These are phyloP conservation scores for Agrocybe pediades DNA, from an alignment of 768 basidiomycete species.

Conservation along the genomic window DNA sequence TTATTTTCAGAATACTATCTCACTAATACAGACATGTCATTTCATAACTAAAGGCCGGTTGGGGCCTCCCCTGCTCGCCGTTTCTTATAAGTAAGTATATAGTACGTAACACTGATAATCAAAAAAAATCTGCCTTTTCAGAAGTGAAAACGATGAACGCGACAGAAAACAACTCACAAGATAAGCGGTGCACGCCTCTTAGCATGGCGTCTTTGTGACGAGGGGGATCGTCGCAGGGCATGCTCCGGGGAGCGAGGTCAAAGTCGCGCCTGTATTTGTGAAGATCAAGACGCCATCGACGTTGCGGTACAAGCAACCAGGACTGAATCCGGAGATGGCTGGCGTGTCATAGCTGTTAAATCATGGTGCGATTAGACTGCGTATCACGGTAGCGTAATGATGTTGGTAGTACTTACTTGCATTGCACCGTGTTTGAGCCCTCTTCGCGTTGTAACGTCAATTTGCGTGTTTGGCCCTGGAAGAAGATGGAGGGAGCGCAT, in stretches of 20 bases:
- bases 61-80: too few relatives aligned
- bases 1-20: too few relatives aligned
- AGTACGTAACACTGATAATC: too few relatives aligned
- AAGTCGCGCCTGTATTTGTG: slow-evolving; percentile 7
- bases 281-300: slow-evolving; percentile 10
- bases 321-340: slow-evolving; percentile 9
- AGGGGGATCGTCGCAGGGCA: slow-evolving; percentile 7
- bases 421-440: slow-evolving; percentile 8
- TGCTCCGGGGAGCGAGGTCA: slow-evolving; percentile 4
- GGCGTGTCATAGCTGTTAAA: slow-evolving; percentile 12
- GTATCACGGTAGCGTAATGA: neutral
- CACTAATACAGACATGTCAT: too few relatives aligned
- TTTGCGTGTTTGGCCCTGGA: slow-evolving; percentile 1
- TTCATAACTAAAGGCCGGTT: too few relatives aligned
- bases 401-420: slow-evolving; percentile 6
- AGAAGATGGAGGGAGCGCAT: slow-evolving; percentile 4
- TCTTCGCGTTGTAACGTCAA: slow-evolving; percentile 10
- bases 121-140: too few relatives aligned
- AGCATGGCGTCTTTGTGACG: slow-evolving; percentile 8
- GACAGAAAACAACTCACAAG: too few relatives aligned
- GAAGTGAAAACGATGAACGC: too few relatives aligned
- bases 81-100: too few relatives aligned
- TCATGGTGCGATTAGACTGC: neutral
- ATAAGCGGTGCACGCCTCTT: neutral
- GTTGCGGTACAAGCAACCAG: slow-evolving; percentile 8